Base-by-base conservation (phyloP, 352 stramenopile species). In the Lagenidium giganteum region DNA sequence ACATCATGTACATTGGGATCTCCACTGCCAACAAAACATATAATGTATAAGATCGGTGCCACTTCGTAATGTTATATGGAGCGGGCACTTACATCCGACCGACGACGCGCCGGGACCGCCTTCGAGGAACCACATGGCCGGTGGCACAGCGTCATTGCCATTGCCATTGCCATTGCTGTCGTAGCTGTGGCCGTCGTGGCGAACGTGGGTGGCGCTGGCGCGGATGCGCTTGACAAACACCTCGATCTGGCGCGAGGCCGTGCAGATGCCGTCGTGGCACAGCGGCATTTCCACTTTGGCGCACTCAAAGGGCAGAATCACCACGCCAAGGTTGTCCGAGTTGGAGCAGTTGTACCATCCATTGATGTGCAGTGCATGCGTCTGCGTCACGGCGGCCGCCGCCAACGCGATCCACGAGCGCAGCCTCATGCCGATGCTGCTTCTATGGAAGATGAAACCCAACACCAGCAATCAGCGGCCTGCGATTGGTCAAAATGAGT, bases 151-250 rank as follows among this genome's bases (percentile, higher is more conserved):
- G n/a, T n/a, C n/a, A n/a, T n/a, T n/a, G n/a, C n/a, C n/a, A n/a
- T n/a, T n/a, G n/a, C n/a, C n/a, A n/a, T n/a, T n/a, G n/a, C n/a
- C n/a, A n/a, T n/a, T n/a, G n/a, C n/a, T n/a, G n/a, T n/a, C n/a
- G n/a, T n/a, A n/a, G n/a, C n/a, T n/a, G n/a, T n/a, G n/a, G n/a
- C n/a, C n/a, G n/a, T n/a, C n/a, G n/a, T n/a, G n/a, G n/a, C n/a
- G n/a, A n/a, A n/a, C n/a, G n/a, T n/a, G n/a, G 16, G 24, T 25
- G 11, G 22, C 22, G 2, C 16, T 22, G 18, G 59, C 68, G 2
- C 67, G 24, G 42, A 54, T 62, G 22, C 66, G 65, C 47, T 78
- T 78, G 32, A 79, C 42, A 32, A 80, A 70, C 20, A 83, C 42
- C 5, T 70, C 43, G 39, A 77, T 64, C 17, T 41, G 67, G 17